phyloP scores from a whole-genome alignment of 2,329 filamentous ascomycete species.

The Verticillium albo-atrum region DNA sequence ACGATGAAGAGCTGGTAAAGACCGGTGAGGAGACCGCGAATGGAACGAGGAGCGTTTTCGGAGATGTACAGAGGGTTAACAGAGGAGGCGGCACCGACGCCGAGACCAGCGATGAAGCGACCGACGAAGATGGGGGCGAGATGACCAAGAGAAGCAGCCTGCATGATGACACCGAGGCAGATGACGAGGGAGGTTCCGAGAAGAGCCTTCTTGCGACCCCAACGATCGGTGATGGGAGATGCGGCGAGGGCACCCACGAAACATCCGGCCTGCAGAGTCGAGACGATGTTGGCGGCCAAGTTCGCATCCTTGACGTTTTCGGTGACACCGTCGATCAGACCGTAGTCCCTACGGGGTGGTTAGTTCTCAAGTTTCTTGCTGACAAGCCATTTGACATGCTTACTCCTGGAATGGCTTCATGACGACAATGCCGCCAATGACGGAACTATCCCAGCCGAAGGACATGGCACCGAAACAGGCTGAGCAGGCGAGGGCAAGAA shows the following conservation, averaged over 20 bases:
- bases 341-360: constrained; percentile 36
- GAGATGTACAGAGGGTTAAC: constrained; percentile 41
- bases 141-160: constrained; percentile 52
- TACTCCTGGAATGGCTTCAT: constrained; percentile 52
- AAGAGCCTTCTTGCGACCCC: constrained; percentile 41
- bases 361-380: constrained; percentile 45
- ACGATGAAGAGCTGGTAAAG: constrained; percentile 43
- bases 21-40: constrained; percentile 37
- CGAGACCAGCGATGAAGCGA: constrained; percentile 46
- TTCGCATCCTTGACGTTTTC: constrained; percentile 11
- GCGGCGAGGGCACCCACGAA: constrained; percentile 21
- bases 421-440: constrained; percentile 62
- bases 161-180: constrained; percentile 55
- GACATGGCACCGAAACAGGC: constrained; percentile 47
- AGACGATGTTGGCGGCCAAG: constrained; percentile 17
- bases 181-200: constrained; percentile 50
- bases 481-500: constrained; percentile 58
- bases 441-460: constrained; percentile 60
- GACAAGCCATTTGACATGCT: no score
- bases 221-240: constrained; percentile 33
- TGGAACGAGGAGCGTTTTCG: constrained; percentile 38
- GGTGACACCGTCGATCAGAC: constrained; percentile 6
- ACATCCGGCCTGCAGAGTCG: constrained; percentile 21
- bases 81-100: constrained; percentile 36
- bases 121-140: constrained; percentile 59